Evolutionary conservation across 441 rosid genomes (phyloP), one percentile per base, ranked within the genome.

Genomic region (Erysimum cheiri): DNA sequence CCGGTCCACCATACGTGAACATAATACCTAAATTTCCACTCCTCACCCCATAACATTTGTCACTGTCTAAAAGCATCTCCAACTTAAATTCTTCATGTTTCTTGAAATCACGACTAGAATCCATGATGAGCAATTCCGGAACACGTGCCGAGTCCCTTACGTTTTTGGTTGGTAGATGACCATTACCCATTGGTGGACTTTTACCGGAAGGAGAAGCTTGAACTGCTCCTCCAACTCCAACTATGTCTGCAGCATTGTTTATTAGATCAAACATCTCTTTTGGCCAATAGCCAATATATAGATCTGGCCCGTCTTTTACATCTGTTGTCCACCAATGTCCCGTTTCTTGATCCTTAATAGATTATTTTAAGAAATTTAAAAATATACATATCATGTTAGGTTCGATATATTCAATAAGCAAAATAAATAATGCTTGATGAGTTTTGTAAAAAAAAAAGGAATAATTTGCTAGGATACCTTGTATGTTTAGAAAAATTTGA

Each of bases 1-100:
- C 73, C 3, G 65, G 65, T 2, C 73, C 73, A 47, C 73, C 73
- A 48, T 35, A 69, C 0, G 3, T 47, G 22, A 69, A 61, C 26
- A 47, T 15, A 17, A 8, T 47, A 3, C 2, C 1, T 1, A 6
- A 3, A 1, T 29, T 28, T 13, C 19, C 58, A n/a, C n/a, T 11
- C n/a, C 7, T 53, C 6, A 53, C 3, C 7, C 58, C 58, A 53
- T 53, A 53, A 53, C 22, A 53, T 53, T 53, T 53, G 0, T 28
- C 10, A n/a, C 19, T n/a, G 11, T 53, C 58, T 49, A 11, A 10
- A 22, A 49, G 13, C 11, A 22, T 48, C 8, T 48, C 29, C 10
- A 48, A 4, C n/a, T 48, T 48, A 48, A 19, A 12, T 8, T 47
- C 9, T 3, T 14, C 4, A 15, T 15, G 8, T 6, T 4, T 1